Evolutionary conservation across 768 basidiomycete species (phyloP).

Genomic region (Botryobasidium botryosum): DNA sequence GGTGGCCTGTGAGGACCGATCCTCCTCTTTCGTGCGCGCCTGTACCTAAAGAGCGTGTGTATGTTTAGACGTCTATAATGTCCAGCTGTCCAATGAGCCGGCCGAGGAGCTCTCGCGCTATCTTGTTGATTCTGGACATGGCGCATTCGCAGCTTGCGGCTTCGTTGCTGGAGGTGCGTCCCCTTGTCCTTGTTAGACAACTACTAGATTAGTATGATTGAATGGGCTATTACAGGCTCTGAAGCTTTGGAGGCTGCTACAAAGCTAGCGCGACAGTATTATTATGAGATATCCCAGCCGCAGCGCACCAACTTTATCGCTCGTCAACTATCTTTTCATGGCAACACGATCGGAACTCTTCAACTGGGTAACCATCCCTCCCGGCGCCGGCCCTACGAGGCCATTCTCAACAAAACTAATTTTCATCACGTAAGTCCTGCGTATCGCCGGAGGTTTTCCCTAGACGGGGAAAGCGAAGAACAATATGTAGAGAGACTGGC

Average conservation of each 20-base stretch:
- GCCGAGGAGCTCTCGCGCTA: slow-evolving; percentile 62
- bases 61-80: slow-evolving; percentile 61
- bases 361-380: slow-evolving; percentile 48
- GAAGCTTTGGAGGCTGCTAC: slow-evolving; percentile 83
- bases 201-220: neutral
- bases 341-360: slow-evolving; percentile 60
- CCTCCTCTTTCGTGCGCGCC: neutral
- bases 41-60: neutral
- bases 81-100: slow-evolving; percentile 66
- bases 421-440: slow-evolving; percentile 85
- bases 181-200: neutral
- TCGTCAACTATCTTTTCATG: slow-evolving; percentile 65
- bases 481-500: slow-evolving; percentile 63
- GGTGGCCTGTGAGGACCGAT: slow-evolving; percentile 43
- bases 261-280: slow-evolving; percentile 62
- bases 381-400: slow-evolving; percentile 51
- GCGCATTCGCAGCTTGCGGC: slow-evolving; percentile 53
- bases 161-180: slow-evolving; percentile 59
- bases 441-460: slow-evolving; percentile 65
- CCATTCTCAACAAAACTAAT: slow-evolving; percentile 41
- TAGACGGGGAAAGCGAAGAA: slow-evolving; percentile 49
- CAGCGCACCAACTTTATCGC: slow-evolving; percentile 66
- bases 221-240: slow-evolving; percentile 33
- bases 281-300: slow-evolving; percentile 28
- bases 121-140: slow-evolving; percentile 46